A percentile compares a stretch with the other conserved stretches of the same genome.
These are phyloP conservation scores for Conticribra weissflogii DNA, from an alignment of 108 stramenopile genomes.

Conservation along the genomic window DNA sequence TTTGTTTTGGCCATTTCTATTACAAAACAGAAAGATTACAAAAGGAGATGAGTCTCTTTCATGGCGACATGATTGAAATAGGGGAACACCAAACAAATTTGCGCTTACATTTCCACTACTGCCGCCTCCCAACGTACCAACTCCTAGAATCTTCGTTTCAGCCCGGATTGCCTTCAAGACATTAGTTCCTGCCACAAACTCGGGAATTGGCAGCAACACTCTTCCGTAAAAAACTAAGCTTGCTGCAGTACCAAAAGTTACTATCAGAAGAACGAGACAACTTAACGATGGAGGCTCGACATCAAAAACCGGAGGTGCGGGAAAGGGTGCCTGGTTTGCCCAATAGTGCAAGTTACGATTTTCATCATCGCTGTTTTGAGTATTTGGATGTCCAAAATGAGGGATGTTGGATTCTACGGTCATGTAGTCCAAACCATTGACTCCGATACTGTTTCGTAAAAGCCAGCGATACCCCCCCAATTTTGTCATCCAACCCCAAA, in stretches of 20 bases:
- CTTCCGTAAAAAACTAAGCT: constrained; percentile 57
- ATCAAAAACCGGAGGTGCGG: constrained; percentile 23
- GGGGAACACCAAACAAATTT: not conserved
- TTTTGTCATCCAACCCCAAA: constrained; percentile 27
- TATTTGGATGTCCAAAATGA: constrained; percentile 24
- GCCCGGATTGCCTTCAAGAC: constrained; percentile 63
- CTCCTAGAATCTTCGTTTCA: constrained; percentile 47
- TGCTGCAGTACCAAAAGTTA: constrained; percentile 34
- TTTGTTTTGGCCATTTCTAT: constrained; percentile 14
- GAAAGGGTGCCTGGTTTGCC: constrained; percentile 28
- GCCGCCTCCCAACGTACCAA: constrained; percentile 6
- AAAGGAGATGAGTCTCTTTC: not conserved
- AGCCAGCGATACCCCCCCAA: constrained; percentile 24
- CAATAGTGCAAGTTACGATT: constrained; percentile 15
- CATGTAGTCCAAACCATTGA: constrained; percentile 16
- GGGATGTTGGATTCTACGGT: constrained; percentile 34
- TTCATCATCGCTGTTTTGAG: constrained; percentile 4
- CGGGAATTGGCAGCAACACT: constrained; percentile 70
- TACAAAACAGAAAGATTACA: not conserved
- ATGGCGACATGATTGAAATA: not conserved
- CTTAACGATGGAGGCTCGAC: constrained; percentile 26
- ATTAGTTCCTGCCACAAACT: constrained; percentile 73
- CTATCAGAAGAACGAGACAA: constrained; percentile 29
- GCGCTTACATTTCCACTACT: constrained; percentile 18
- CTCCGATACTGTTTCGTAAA: constrained; percentile 10